These are phyloP conservation scores for Liquidambar formosana DNA, from an alignment of 164 flowering plant genomes.

Conservation along the genomic window DNA sequence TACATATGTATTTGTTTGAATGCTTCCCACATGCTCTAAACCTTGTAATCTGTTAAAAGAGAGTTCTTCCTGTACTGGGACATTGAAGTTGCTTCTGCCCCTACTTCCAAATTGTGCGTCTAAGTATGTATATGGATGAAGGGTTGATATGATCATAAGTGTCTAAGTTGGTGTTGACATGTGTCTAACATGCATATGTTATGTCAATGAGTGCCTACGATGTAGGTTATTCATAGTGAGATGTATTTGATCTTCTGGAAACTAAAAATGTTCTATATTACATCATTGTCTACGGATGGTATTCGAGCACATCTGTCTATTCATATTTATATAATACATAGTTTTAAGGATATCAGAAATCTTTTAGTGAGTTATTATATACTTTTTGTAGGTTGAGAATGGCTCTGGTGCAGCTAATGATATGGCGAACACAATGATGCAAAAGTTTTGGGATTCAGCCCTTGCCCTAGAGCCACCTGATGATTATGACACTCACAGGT, in stretches of 20 bases:
- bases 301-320: neutral
- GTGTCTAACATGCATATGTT: neutral
- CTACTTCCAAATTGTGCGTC: too few relatives aligned
- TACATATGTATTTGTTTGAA: too few relatives aligned
- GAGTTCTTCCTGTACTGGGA: too few relatives aligned
- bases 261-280: neutral
- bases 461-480: conserved; percentile 83
- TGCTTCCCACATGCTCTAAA: too few relatives aligned
- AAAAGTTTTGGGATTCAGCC: conserved; percentile 98
- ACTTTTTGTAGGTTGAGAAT: conserved; percentile 64
- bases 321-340: neutral
- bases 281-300: neutral
- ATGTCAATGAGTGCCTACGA: neutral
- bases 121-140: too few relatives aligned
- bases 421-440: conserved; percentile 90
- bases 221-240: neutral
- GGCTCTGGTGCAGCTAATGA: conserved; percentile 81
- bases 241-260: neutral
- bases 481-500: conserved; percentile 91
- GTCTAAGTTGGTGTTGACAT: neutral
- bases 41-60: too few relatives aligned
- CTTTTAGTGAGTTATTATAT: neutral
- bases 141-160: too few relatives aligned
- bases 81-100: too few relatives aligned
- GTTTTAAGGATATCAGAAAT: neutral